Evolutionary conservation across 805 yeast species (phyloP).

Genomic region (Brettanomyces sp.): DNA sequence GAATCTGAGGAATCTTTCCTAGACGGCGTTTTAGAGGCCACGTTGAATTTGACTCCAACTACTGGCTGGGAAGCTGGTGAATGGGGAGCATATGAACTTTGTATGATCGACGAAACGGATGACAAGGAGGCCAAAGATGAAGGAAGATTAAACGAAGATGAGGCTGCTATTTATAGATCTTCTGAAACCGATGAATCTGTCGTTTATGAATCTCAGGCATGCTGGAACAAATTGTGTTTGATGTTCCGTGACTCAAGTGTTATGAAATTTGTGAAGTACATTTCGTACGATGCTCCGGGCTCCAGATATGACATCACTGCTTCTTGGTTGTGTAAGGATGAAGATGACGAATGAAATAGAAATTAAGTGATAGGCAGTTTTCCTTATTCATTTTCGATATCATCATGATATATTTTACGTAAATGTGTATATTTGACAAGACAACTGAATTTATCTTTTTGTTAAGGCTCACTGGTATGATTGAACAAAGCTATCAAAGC

Average conservation of each 20-base stretch:
- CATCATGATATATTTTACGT: too few species aligned
- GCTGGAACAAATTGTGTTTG: constrained; percentile 71
- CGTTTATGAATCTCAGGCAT: constrained; percentile 67
- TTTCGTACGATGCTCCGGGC: constrained; percentile 79
- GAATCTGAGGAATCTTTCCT: constrained; percentile 21
- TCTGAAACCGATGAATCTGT: constrained; percentile 68
- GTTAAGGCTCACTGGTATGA: too few species aligned
- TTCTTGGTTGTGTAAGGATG: constrained; percentile 41
- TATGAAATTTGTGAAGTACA: constrained; percentile 87
- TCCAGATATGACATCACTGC: constrained; percentile 85
- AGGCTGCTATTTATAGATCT: constrained; percentile 75
- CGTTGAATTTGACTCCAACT: constrained; percentile 73
- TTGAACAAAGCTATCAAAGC: too few species aligned
- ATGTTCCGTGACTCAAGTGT: constrained; percentile 79
- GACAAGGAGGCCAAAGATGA: constrained; percentile 23
- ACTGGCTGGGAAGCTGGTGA: constrained; percentile 85
- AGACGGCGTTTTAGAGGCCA: constrained; percentile 62
- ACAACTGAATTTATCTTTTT: too few species aligned
- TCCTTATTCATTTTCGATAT: background rate
- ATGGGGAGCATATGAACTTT: constrained; percentile 87
- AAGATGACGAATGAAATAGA: background rate
- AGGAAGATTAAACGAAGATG: constrained; percentile 36
- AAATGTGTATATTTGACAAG: too few species aligned
- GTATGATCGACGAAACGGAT: constrained; percentile 57
- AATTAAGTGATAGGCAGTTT: background rate